phyloP scores from a whole-genome alignment of 2,329 filamentous ascomycete genomes.

The Phialocephala subalpina region DNA sequence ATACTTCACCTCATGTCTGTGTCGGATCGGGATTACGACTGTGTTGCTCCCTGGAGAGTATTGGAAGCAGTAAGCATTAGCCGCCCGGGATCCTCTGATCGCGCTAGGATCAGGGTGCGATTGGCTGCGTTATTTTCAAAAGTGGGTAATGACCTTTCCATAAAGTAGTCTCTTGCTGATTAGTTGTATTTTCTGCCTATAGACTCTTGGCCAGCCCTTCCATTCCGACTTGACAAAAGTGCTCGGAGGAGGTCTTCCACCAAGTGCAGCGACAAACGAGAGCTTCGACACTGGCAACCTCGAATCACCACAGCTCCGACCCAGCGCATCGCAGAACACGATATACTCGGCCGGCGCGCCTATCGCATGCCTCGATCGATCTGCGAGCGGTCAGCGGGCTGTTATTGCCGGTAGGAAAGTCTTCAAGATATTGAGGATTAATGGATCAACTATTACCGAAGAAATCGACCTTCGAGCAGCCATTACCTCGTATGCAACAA shows the following conservation, averaged over 20 bases:
- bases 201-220: too few species aligned
- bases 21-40: too few species aligned
- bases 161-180: too few species aligned
- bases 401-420: slow-evolving; percentile 67
- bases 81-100: too few species aligned
- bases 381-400: slow-evolving; percentile 62
- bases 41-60: too few species aligned
- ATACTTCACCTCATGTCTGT: too few species aligned
- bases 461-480: slow-evolving; percentile 65
- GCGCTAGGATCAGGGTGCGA: too few species aligned
- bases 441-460: slow-evolving; percentile 60
- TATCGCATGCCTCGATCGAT: slow-evolving; percentile 64
- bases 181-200: too few species aligned
- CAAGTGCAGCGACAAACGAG: slow-evolving; percentile 27
- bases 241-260: slow-evolving; percentile 37
- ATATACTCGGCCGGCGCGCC: slow-evolving; percentile 60
- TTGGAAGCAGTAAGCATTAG: too few species aligned
- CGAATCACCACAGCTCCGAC: slow-evolving; percentile 40
- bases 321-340: slow-evolving; percentile 60
- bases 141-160: too few species aligned
- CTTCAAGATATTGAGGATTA: slow-evolving; percentile 63
- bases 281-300: slow-evolving; percentile 32
- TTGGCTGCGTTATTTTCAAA: too few species aligned
- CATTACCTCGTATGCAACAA: slow-evolving; percentile 57
- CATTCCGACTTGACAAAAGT: slow-evolving; percentile 44